phyloP scores from a whole-genome alignment of 257 asterid species.

The Solanum neorickii region DNA sequence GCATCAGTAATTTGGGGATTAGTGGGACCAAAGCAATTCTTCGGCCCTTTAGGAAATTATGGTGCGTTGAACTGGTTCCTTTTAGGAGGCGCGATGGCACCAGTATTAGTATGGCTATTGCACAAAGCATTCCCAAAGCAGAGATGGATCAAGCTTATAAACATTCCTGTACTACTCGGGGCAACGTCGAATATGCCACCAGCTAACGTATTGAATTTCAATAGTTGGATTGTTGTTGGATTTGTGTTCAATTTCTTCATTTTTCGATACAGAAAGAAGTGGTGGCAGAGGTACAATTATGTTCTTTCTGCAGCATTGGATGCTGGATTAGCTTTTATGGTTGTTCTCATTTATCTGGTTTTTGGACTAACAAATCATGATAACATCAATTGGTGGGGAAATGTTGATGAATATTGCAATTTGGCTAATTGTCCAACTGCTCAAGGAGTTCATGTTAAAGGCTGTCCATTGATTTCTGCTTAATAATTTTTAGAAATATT shows the following conservation, averaged over 20 bases:
- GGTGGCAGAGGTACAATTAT: constrained; percentile 80
- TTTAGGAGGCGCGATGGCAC: constrained; percentile 43
- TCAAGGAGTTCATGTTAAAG: constrained; percentile 34
- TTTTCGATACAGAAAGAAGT: constrained; percentile 40
- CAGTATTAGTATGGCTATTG: constrained; percentile 30
- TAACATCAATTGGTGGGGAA: constrained; percentile 49
- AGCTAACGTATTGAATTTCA: constrained; percentile 47
- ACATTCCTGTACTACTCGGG: constrained; percentile 56
- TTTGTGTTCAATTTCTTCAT: constrained; percentile 37
- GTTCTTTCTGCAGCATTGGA: constrained; percentile 67
- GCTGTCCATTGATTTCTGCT: constrained; percentile 20
- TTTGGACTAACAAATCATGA: constrained; percentile 13
- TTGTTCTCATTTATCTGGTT: constrained; percentile 20
- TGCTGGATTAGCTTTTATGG: constrained; percentile 77
- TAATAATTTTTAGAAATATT: background rate
- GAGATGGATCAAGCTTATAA: constrained; percentile 44
- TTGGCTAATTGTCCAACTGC: constrained; percentile 57
- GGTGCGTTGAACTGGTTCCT: constrained; percentile 57
- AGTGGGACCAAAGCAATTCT: constrained; percentile 49
- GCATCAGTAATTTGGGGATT: constrained; percentile 87
- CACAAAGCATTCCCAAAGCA: constrained; percentile 40
- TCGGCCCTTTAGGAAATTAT: constrained; percentile 46
- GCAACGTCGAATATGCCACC: constrained; percentile 58
- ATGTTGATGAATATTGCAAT: constrained; percentile 31
- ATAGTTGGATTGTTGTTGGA: constrained; percentile 52